Percentiles rank a stretch among this genome's conserved stretches.
These are phyloP conservation scores for Skeletonema marinoi DNA, from an alignment of 108 stramenopile species.

Conservation along the genomic window DNA sequence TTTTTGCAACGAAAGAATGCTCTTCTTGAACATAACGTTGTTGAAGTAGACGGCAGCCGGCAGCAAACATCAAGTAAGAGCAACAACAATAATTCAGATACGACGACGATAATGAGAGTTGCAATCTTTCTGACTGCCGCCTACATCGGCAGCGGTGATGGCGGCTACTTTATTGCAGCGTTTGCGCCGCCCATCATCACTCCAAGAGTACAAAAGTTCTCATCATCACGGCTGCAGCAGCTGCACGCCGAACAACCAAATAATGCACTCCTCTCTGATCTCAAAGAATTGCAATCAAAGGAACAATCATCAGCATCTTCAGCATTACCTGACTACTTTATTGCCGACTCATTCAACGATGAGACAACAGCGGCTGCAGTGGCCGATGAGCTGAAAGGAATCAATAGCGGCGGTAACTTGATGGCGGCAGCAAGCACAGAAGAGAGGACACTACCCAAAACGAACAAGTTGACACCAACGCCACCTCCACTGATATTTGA, in stretches of 20 bases:
- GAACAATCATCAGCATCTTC: too few species aligned
- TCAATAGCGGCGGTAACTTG: background rate
- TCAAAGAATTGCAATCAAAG: background rate
- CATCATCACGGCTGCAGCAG: background rate
- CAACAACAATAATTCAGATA: background rate
- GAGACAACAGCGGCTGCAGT: background rate
- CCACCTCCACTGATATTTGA: constrained; percentile 8
- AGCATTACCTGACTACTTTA: background rate
- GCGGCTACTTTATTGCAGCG: background rate
- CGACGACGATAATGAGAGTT: background rate
- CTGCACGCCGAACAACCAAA: background rate
- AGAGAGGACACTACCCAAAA: background rate
- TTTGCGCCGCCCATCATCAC: background rate
- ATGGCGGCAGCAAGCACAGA: background rate
- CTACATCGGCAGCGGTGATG: background rate
- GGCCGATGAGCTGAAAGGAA: background rate
- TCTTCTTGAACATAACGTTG: background rate
- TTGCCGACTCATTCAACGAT: background rate
- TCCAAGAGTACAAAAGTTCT: background rate
- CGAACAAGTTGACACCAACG: background rate
- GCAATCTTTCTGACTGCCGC: background rate
- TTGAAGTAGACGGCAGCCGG: too few species aligned
- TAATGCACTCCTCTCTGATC: background rate
- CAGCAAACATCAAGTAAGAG: too few species aligned
- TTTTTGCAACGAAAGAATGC: background rate